Evolutionary conservation across 495 filamentous ascomycete species (phyloP), one percentile per base, ranked within the genome.

Genomic region (Penicillium crystallinum): DNA sequence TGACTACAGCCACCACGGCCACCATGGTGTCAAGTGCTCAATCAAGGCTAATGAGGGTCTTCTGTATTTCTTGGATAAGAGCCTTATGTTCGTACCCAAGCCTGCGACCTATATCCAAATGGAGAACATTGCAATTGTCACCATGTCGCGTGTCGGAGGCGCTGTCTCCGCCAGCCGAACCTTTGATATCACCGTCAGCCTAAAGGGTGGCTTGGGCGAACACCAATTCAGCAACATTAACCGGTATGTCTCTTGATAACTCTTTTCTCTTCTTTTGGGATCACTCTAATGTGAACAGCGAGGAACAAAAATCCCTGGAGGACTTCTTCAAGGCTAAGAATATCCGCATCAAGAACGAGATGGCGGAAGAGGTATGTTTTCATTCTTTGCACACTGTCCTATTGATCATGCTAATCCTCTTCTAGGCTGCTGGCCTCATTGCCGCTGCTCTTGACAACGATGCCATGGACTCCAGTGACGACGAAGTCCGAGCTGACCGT

Each of bases 211-310:
- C 12, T 73, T 80, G 33, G 87, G 85, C 17, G 89, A 96, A 58
- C 87, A 91, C 55, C 90, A 96, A 59, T 97, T 99, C 73, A 95
- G 89, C 72, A 99, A 99, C 72, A 97, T 99, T 70, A 99, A 97
- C 65, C 89, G 92, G 81, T 84, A 71, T 41, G 77, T 49, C 2
- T 9, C 36, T 7, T 6, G 42, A 11, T 4, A 6, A 10, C 12
- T 25, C 34, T 8, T 15, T 36, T 36, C 6, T 45, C 17, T 23
- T 7, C 39, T 39, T 40, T 18, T 7, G 4, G 23, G 42, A 23
- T 36, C 52, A 14, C 54, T 46, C 52, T 17, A 18, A 43, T 15
- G 46, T 43, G 4, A n/a, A 17, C 49, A 85, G 83, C 47, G 95
- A 99, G 77, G 93, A 99, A 60, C 88, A 97, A 74, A 86, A 91